A percentile compares a stretch with the other conserved stretches of the same genome.
Conservation (phyloP, 352 stramenopile genomes). For the Phytophthora colocasiae region DNA sequence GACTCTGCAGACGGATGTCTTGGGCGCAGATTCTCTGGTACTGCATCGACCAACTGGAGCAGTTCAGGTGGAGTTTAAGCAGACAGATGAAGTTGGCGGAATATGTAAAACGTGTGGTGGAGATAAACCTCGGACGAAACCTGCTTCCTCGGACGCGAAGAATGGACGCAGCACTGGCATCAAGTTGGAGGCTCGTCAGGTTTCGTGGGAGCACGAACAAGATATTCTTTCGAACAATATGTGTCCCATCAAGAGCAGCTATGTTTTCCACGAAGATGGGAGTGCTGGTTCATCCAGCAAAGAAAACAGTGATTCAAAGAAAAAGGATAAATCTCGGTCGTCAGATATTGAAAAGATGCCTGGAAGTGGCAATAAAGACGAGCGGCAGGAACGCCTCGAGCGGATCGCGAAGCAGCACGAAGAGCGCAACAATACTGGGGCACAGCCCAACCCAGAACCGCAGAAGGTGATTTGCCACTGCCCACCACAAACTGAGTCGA, state of each 20-base stretch:
- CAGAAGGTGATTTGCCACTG: conserved; percentile 42
- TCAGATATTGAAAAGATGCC: conserved; percentile 80
- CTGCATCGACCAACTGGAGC: conserved; percentile 53
- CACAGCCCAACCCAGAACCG: conserved; percentile 25
- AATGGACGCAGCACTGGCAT: conserved; percentile 13
- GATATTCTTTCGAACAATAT: conserved; percentile 71
- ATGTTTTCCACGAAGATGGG: conserved; percentile 77
- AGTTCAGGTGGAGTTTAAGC: conserved; percentile 73
- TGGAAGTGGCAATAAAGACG: conserved; percentile 64
- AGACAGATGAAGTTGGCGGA: conserved; percentile 35
- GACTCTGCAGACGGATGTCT: conserved; percentile 44
- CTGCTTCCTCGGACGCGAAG: conserved; percentile 34
- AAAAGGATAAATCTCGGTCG: conserved; percentile 51
- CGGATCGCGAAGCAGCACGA: conserved; percentile 70
- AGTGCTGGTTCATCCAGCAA: conserved; percentile 11
- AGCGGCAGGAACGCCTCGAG: conserved; percentile 73
- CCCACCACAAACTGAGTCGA: conserved; percentile 36
- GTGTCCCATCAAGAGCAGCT: conserved; percentile 72
- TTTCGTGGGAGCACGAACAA: conserved; percentile 69
- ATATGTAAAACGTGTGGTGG: conserved; percentile 66
- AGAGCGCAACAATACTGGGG: conserved; percentile 66
- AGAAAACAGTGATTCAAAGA: conserved; percentile 51
- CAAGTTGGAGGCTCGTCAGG: conserved; percentile 59
- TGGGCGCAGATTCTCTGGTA: conserved; percentile 38
- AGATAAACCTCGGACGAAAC: conserved; percentile 51